Base-by-base conservation (phyloP, 2,329 filamentous ascomycete species). In the Parafenestella ontariensis region DNA sequence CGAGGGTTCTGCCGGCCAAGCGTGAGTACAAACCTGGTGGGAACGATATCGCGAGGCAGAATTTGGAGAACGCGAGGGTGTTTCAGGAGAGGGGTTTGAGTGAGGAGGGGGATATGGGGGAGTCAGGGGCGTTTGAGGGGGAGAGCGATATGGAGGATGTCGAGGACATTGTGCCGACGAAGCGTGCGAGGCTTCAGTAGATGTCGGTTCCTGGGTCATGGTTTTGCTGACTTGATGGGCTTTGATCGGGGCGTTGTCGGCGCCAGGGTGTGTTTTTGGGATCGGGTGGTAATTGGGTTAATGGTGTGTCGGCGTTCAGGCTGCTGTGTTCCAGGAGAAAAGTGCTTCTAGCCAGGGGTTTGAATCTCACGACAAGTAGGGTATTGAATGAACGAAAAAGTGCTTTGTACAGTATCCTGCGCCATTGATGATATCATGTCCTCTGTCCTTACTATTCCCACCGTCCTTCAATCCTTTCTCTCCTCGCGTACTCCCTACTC, bases 1-100 rank as follows among this genome's bases (percentile, higher is more conserved):
- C 49, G 15, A 42, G 23, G 9, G 39, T 50, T 11, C 34, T 46
- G 33, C 45, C 58, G 8, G 39, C 33, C 0, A 71, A 67, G 61
- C 46, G 58, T 8, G 61, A 56, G 24, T 66, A 59, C 33, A 61
- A 66, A 18, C 59, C 58, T 2, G 65, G 69, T 3, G 68, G 70
- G 1, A 73, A 71, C 31, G 66, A 71, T 20, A 70, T 72, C 40
- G 62, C 64, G n/a, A 51, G 55, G 44, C 50, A 49, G 26, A 72
- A 68, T 26, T 28, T 72, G 13, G 63, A 64, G 39, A 62, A 56
- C 10, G 54, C 58, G 5, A 61, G 59, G 36, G 54, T 54, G 20
- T 34, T 51, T 8, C 59, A 62, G 52, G 48, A 57, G 21, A 46
- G 53, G 23, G 34, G 51, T n/a, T 26, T 46, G 29, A 52, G 52